Evolutionary conservation across 2,329 filamentous ascomycete genomes (phyloP), one percentile per base, ranked within the genome.

Genomic region (Calonectria honghensis): DNA sequence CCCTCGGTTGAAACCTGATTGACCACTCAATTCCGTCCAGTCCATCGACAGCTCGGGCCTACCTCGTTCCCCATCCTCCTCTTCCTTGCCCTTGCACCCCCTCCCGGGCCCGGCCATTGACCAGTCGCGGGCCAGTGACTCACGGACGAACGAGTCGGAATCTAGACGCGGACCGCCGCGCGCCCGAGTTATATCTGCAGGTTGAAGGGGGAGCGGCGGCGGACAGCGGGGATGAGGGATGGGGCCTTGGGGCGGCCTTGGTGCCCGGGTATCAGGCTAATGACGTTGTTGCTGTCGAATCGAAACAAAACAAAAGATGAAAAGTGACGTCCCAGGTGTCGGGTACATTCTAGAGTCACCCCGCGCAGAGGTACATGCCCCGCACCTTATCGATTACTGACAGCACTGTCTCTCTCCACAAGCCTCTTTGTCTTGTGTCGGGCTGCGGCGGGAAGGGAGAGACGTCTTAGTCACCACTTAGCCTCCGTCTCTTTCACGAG

Each of bases 301-400:
- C 35, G 57, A 65, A 65, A 65, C 61, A 45, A 65, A 65, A 65
- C 61, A 48, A 14, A 13, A n/a, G 32, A 35, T 2, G 13, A 35
- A 14, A 27, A 64, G 18, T 32, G 51, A 54, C 51, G 18, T 11
- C 45, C 45, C 45, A 10, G 9, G 39, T 31, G 57, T 20, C 16
- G 16, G 41, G 41, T 48, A 54, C n/a, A n/a, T 45, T 51, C 39
- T 69, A 50, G 24, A 63, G 68, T 59, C 70, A 72, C 70, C 41
- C 70, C 70, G 63, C 70, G 51, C 20, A 39, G 41, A 39, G 45
- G 45, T 70, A 39, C 65, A n/a, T 63, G 64, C 71, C 71, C 71
- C 65, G 71, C 71, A 73, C 29, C 65, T 73, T 73, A 73, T 73
- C 71, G 71, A 73, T 73, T 45, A 48, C 37, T 13, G 37, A 10